Conservation (phyloP, 768 basidiomycete species). For the Cytidiella melzeri region DNA sequence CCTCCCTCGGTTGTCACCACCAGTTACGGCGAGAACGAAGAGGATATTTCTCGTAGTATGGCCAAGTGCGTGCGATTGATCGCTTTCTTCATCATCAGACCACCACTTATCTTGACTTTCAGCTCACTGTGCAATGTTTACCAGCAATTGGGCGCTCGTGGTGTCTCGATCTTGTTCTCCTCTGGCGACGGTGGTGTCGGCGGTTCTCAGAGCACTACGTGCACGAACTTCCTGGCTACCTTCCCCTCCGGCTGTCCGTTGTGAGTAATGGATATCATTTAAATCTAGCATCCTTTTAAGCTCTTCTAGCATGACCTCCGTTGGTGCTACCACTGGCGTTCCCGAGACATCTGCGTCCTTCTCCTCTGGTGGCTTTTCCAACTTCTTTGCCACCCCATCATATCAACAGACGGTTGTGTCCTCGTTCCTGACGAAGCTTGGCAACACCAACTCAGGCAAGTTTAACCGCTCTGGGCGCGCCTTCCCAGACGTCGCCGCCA, state of each 20-base stretch:
- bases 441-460: slow-evolving; percentile 23
- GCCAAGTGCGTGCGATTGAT: slow-evolving; percentile 20
- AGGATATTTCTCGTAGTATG: slow-evolving; percentile 14
- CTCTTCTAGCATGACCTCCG: slow-evolving; percentile 26
- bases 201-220: slow-evolving; percentile 22
- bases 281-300: not conserved
- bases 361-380: slow-evolving; percentile 32
- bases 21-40: slow-evolving; percentile 29
- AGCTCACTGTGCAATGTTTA: slow-evolving; percentile 32
- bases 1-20: slow-evolving; percentile 29
- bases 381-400: slow-evolving; percentile 24
- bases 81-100: too few relatives aligned
- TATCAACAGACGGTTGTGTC: slow-evolving; percentile 36
- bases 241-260: slow-evolving; percentile 33
- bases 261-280: slow-evolving; percentile 17
- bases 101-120: not conserved
- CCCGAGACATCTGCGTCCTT: slow-evolving; percentile 27
- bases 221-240: slow-evolving; percentile 28
- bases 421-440: slow-evolving; percentile 29
- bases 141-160: slow-evolving; percentile 30
- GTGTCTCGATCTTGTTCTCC: slow-evolving; percentile 31
- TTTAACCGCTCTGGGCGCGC: slow-evolving; percentile 34
- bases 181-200: slow-evolving; percentile 34
- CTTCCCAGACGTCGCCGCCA: slow-evolving; percentile 43
- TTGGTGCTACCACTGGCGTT: slow-evolving; percentile 28